phyloP scores from a whole-genome alignment of 2,329 filamentous ascomycete species.

The Elsinoe batatas region DNA sequence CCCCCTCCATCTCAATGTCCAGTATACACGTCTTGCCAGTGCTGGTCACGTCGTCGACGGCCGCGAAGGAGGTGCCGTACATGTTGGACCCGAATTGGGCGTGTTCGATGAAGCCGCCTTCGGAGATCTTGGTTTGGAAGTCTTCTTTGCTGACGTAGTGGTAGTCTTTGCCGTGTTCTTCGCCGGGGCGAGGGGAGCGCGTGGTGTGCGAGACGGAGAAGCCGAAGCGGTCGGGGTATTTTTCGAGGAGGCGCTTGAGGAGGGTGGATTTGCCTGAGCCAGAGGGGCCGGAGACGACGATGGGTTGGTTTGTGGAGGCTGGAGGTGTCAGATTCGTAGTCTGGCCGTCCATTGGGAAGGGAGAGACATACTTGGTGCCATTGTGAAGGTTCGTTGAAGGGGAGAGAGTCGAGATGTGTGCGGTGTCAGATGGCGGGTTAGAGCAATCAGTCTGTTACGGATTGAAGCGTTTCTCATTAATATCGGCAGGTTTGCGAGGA shows the following conservation, averaged over 20 bases:
- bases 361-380: slow-evolving; percentile 1
- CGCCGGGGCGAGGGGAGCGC: slow-evolving; percentile 62
- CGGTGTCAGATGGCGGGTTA: too few relatives aligned
- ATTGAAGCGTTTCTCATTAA: too few relatives aligned
- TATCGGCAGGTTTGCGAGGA: too few relatives aligned
- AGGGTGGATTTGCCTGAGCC: slow-evolving; percentile 77
- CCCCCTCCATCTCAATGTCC: slow-evolving; percentile 97
- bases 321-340: not conserved
- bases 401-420: too few relatives aligned
- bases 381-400: not conserved
- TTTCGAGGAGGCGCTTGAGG: slow-evolving; percentile 59
- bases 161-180: slow-evolving; percentile 70
- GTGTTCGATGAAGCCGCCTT: slow-evolving; percentile 73
- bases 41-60: slow-evolving; percentile 63
- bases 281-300: slow-evolving; percentile 71
- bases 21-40: slow-evolving; percentile 67
- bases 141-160: slow-evolving; percentile 59
- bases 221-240: slow-evolving; percentile 56
- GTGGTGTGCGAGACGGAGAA: slow-evolving; percentile 62
- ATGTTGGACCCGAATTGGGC: slow-evolving; percentile 76
- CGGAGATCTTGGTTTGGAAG: slow-evolving; percentile 58
- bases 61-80: slow-evolving; percentile 76
- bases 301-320: slow-evolving; percentile 33
- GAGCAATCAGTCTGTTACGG: too few relatives aligned
- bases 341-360: not conserved